A percentile compares a stretch with the other conserved stretches of the same genome.
phyloP scores from a whole-genome alignment of 345 rosid genomes.

The Corchorus olitorius region DNA sequence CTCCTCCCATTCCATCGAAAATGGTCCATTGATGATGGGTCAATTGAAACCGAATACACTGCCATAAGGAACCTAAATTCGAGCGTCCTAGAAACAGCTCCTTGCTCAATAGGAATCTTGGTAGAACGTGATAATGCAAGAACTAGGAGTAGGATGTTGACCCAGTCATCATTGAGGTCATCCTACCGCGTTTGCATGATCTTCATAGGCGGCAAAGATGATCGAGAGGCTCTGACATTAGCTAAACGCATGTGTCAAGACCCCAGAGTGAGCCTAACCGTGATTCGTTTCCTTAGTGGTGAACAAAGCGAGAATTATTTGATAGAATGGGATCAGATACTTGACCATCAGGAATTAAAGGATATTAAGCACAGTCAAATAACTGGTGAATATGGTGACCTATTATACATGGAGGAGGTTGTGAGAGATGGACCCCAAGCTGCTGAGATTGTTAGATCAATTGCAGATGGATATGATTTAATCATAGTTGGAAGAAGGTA shows the following conservation, averaged over 20 bases:
- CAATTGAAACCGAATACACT: slow-evolving; percentile 24
- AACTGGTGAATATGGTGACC: neutral
- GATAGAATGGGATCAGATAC: slow-evolving; percentile 38
- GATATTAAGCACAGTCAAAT: slow-evolving; percentile 26
- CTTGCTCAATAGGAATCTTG: slow-evolving; percentile 45
- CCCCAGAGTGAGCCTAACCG: slow-evolving; percentile 30
- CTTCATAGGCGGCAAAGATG: slow-evolving; percentile 68
- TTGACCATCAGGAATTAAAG: slow-evolving; percentile 36
- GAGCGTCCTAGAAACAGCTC: slow-evolving; percentile 37
- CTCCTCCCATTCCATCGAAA: slow-evolving; percentile 48
- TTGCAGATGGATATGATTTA: slow-evolving; percentile 41
- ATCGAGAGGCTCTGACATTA: slow-evolving; percentile 52
- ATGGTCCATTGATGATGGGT: slow-evolving; percentile 32
- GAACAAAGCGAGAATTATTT: neutral
- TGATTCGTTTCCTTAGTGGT: slow-evolving; percentile 27
- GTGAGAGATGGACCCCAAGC: slow-evolving; percentile 48
- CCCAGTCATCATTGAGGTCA: neutral
- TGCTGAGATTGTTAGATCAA: slow-evolving; percentile 26
- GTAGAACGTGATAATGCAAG: slow-evolving; percentile 19
- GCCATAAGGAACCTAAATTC: slow-evolving; percentile 29
- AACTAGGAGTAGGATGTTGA: too few species aligned
- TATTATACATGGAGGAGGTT: slow-evolving; percentile 28
- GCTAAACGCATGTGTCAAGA: slow-evolving; percentile 50
- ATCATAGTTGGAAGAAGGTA: slow-evolving; percentile 57
- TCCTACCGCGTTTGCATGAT: slow-evolving; percentile 33